These are phyloP conservation scores for Bathelium albidoporum DNA, from an alignment of 495 filamentous ascomycete species.

Conservation along the genomic window DNA sequence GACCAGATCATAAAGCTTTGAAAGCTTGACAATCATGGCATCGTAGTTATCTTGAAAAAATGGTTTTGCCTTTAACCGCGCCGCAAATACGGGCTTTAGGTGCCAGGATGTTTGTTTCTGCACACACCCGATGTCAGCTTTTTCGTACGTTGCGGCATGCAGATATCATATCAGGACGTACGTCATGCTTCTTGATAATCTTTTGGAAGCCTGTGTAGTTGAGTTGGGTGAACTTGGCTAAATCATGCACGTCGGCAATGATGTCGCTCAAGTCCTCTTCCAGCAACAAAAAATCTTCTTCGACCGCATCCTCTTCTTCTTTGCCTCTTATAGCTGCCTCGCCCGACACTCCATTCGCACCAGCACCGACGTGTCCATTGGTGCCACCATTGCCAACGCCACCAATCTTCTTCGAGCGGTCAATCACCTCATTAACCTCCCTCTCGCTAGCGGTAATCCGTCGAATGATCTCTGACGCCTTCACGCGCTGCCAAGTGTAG, in stretches of 20 bases:
- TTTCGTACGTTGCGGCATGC: no score
- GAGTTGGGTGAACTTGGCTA: slow-evolving; percentile 95
- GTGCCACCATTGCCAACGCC: slow-evolving; percentile 38
- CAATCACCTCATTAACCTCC: slow-evolving; percentile 81
- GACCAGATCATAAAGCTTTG: slow-evolving; percentile 89
- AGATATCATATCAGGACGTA: slow-evolving; percentile 35
- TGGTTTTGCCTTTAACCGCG: slow-evolving; percentile 84
- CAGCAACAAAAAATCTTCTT: slow-evolving; percentile 88
- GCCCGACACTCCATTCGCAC: slow-evolving; percentile 21
- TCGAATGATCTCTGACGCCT: slow-evolving; percentile 84
- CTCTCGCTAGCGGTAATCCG: slow-evolving; percentile 76
- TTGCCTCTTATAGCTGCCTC: slow-evolving; percentile 3
- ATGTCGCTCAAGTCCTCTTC: slow-evolving; percentile 95
- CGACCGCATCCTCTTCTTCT: slow-evolving; percentile 48
- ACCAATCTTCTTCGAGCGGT: slow-evolving; percentile 50
- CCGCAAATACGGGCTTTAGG: slow-evolving; percentile 85
- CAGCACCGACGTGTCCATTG: slow-evolving; percentile 81
- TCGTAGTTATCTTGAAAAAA: slow-evolving; percentile 99
- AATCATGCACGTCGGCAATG: slow-evolving; percentile 96
- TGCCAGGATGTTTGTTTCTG: slow-evolving; percentile 86
- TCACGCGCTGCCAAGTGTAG: slow-evolving; percentile 89
- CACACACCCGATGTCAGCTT: background rate
- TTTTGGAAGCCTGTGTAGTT: slow-evolving; percentile 99
- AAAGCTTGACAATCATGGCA: slow-evolving; percentile 88
- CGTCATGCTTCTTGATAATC: slow-evolving; percentile 99